A percentile compares a stretch with the other conserved stretches of the same genome.
These are phyloP conservation scores for Kluyveromyces dobzhanskii DNA, from an alignment of 805 yeast genomes.

Conservation along the genomic window DNA sequence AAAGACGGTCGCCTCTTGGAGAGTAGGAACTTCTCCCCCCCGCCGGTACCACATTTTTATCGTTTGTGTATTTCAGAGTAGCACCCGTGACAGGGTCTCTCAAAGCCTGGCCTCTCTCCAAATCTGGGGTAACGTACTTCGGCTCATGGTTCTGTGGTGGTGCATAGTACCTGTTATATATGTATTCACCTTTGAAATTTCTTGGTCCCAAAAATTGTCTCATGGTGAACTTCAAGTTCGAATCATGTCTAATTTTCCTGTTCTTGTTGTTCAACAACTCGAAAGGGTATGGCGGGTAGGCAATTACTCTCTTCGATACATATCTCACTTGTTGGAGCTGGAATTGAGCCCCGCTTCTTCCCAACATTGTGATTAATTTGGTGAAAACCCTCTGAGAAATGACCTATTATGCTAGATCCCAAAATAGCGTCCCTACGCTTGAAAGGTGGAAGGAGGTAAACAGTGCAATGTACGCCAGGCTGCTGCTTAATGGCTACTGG, in stretches of 20 bases:
- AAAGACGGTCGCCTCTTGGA: conserved; percentile 15
- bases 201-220: conserved; percentile 74
- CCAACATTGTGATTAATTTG: conserved; percentile 1
- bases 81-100: conserved; percentile 28
- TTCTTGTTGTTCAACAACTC: conserved; percentile 34
- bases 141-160: conserved; percentile 64
- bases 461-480: too few relatives aligned
- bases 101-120: conserved; percentile 35
- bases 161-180: conserved; percentile 62
- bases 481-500: too few relatives aligned
- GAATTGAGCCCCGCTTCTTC: conserved; percentile 5
- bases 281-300: conserved; percentile 46
- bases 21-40: conserved; percentile 7
- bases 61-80: conserved; percentile 16
- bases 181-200: conserved; percentile 76
- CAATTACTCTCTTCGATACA: conserved; percentile 43
- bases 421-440: too few relatives aligned
- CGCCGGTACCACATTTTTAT: conserved; percentile 6
- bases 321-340: conserved; percentile 36
- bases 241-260: conserved; percentile 33
- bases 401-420: too few relatives aligned
- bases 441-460: too few relatives aligned
- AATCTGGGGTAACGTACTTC: conserved; percentile 57
- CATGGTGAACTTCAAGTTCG: conserved; percentile 55
- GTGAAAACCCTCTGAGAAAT: too few relatives aligned